Conservation (phyloP, 2,329 filamentous ascomycete genomes). For the Curvularia hawaiiensis region DNA sequence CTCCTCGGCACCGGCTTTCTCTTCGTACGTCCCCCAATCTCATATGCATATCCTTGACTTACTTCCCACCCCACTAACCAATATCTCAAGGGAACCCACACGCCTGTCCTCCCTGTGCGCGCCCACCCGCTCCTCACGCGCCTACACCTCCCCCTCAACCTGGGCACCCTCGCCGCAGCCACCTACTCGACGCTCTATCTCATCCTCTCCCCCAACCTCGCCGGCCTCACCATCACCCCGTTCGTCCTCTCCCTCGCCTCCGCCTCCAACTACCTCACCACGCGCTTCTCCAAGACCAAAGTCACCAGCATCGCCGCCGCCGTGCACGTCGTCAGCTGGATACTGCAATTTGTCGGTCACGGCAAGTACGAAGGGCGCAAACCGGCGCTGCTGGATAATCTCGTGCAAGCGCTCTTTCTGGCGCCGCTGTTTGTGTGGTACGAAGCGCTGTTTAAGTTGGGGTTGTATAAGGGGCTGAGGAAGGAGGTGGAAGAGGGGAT, state of each 20-base stretch:
- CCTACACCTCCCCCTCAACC: slow-evolving; percentile 47
- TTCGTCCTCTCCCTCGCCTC: slow-evolving; percentile 76
- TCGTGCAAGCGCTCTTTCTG: slow-evolving; percentile 88
- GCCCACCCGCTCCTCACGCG: slow-evolving; percentile 37
- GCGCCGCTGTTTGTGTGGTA: slow-evolving; percentile 98
- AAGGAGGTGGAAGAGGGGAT: slow-evolving; percentile 40
- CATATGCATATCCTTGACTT: neutral
- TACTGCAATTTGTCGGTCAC: slow-evolving; percentile 89
- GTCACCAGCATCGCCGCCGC: slow-evolving; percentile 68
- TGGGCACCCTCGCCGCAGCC: slow-evolving; percentile 57
- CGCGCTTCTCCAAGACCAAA: slow-evolving; percentile 58
- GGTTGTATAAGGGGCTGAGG: slow-evolving; percentile 72
- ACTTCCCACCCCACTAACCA: neutral
- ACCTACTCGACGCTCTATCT: slow-evolving; percentile 81
- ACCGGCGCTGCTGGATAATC: slow-evolving; percentile 86
- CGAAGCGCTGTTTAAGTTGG: slow-evolving; percentile 84
- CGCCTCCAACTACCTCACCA: slow-evolving; percentile 72
- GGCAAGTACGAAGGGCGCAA: slow-evolving; percentile 85
- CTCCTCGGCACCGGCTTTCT: slow-evolving; percentile 73
- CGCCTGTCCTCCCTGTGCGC: slow-evolving; percentile 50
- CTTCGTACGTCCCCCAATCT: slow-evolving; percentile 61
- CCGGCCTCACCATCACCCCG: slow-evolving; percentile 74
- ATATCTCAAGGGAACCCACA: slow-evolving; percentile 59
- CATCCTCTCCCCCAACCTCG: slow-evolving; percentile 84
- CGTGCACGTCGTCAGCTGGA: slow-evolving; percentile 76